A percentile compares a stretch with the other conserved stretches of the same genome.
phyloP scores from a whole-genome alignment of 441 rosid genomes.

The Jatropha podagrica region DNA sequence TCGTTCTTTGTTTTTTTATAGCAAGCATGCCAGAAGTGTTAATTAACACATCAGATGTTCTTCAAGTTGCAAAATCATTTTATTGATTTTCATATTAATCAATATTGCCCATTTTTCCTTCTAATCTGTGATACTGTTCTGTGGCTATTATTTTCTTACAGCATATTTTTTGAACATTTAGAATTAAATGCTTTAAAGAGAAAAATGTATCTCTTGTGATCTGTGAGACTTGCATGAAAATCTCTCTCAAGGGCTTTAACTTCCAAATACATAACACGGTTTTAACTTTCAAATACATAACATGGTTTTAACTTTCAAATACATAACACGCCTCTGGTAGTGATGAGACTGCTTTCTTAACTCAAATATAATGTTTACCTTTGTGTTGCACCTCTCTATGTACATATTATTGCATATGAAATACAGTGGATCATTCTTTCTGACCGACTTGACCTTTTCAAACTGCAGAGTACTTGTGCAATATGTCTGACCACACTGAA shows the following conservation, averaged over 20 bases:
- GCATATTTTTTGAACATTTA: background rate
- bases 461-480: slow-evolving; percentile 65
- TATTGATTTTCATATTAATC: background rate
- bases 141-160: background rate
- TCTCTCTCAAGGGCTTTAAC: background rate
- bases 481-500: slow-evolving; percentile 80
- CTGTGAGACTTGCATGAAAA: background rate
- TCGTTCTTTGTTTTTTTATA: background rate
- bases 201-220: background rate
- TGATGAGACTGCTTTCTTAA: background rate
- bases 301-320: background rate
- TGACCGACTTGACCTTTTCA: slow-evolving; percentile 18
- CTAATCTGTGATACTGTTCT: background rate
- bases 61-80: background rate
- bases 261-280: no score
- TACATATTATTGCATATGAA: background rate
- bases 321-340: background rate
- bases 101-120: background rate
- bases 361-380: background rate
- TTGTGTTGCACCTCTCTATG: background rate
- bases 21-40: background rate
- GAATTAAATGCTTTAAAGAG: background rate
- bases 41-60: background rate
- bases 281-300: no score
- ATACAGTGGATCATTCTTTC: slow-evolving; percentile 6